Percentiles rank a stretch among this genome's conserved stretches.
Conservation (phyloP, 2,329 filamentous ascomycete genomes). For the Apiospora malaysiana region DNA sequence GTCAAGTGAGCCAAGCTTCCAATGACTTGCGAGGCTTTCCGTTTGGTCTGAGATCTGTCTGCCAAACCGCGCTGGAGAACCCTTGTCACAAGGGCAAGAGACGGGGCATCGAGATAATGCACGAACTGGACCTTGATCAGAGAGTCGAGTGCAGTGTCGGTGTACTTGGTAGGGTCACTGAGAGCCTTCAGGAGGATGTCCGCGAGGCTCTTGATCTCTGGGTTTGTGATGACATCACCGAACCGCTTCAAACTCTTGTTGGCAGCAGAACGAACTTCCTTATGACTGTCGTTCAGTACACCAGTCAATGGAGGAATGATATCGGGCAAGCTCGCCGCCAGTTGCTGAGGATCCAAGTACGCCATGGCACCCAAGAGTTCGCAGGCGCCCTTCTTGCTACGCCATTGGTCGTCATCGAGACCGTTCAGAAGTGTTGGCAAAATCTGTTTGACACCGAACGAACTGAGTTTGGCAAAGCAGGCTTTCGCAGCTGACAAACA, state of each 20-base stretch:
- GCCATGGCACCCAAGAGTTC: slow-evolving; percentile 98
- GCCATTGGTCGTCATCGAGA: slow-evolving; percentile 94
- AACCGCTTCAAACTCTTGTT: slow-evolving; percentile 98
- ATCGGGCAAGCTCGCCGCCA: slow-evolving; percentile 88
- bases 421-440: slow-evolving; percentile 90
- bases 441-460: slow-evolving; percentile 94
- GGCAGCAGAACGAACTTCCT: slow-evolving; percentile 89
- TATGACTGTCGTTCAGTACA: slow-evolving; percentile 96
- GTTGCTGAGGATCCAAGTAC: slow-evolving; percentile 93
- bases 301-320: slow-evolving; percentile 96
- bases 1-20: slow-evolving; percentile 96
- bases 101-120: slow-evolving; percentile 97
- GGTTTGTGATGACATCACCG: slow-evolving; percentile 97
- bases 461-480: slow-evolving; percentile 91
- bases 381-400: slow-evolving; percentile 97
- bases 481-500: slow-evolving; percentile 93
- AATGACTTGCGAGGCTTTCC: slow-evolving; percentile 96
- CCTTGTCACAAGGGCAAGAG: slow-evolving; percentile 89
- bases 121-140: slow-evolving; percentile 98
- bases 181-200: slow-evolving; percentile 92
- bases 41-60: slow-evolving; percentile 92
- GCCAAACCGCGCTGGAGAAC: slow-evolving; percentile 92
- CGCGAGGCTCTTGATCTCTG: slow-evolving; percentile 92
- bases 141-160: slow-evolving; percentile 89
- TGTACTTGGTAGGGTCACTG: slow-evolving; percentile 96